A percentile compares a stretch with the other conserved stretches of the same genome.
phyloP scores from a whole-genome alignment of 2,329 filamentous ascomycete genomes.

The Cladosporium halotolerans region DNA sequence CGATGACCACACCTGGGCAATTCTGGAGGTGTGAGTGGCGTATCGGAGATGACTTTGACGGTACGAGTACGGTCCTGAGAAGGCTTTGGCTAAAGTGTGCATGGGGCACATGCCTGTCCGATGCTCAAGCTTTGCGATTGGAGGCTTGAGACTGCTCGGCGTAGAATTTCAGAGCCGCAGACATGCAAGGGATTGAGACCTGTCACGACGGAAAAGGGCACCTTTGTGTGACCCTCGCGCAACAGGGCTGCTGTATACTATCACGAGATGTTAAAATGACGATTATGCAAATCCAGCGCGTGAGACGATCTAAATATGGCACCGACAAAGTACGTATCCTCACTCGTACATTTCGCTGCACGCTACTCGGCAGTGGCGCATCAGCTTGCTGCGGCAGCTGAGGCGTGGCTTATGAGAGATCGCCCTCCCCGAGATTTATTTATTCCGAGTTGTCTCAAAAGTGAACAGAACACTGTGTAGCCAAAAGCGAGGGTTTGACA shows the following conservation, averaged over 20 bases:
- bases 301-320: background rate
- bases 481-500: no score
- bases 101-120: background rate
- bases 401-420: slow-evolving; percentile 4
- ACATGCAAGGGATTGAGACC: slow-evolving; percentile 9
- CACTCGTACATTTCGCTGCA: background rate
- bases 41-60: background rate
- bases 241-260: slow-evolving; percentile 1
- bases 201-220: slow-evolving; percentile 1
- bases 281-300: background rate
- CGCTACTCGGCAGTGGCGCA: slow-evolving; percentile 1
- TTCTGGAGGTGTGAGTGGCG: slow-evolving; percentile 58
- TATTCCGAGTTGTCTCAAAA: background rate
- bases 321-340: background rate
- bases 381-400: background rate
- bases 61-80: background rate
- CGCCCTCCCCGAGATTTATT: background rate
- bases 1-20: slow-evolving; percentile 86
- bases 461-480: background rate
- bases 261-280: slow-evolving; percentile 8
- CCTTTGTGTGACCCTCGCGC: background rate
- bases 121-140: background rate
- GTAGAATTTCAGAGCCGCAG: slow-evolving; percentile 3
- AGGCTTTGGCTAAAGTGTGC: no score
- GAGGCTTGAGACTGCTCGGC: background rate